These are phyloP conservation scores for Macadamia tetraphylla DNA, from an alignment of 164 flowering plant genomes.

Conservation along the genomic window DNA sequence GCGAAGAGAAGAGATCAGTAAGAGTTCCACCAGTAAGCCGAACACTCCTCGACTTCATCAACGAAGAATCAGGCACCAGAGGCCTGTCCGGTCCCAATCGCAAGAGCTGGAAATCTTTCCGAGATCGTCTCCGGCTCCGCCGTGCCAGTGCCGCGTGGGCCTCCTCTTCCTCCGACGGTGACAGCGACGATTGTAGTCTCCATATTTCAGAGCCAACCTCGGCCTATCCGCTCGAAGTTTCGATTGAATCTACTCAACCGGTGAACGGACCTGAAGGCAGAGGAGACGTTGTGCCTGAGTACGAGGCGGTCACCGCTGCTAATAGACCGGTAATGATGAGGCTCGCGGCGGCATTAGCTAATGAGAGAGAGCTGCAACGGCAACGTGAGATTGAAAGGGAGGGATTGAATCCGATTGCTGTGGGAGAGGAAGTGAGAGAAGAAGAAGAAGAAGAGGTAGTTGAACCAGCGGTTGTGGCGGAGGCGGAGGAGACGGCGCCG, in stretches of 20 bases:
- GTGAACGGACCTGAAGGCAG: not conserved
- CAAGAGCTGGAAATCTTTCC: conserved; percentile 52
- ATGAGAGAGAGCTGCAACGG: not conserved
- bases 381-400: not conserved
- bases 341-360: conserved; percentile 6
- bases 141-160: conserved; percentile 47
- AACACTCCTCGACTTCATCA: conserved; percentile 59
- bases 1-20: not conserved
- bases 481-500: conserved; percentile 14
- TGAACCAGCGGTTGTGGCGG: conserved; percentile 7
- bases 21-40: conserved; percentile 15
- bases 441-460: not conserved
- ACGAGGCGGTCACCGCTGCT: not conserved
- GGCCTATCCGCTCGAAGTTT: not conserved
- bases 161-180: conserved; percentile 21
- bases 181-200: not conserved
- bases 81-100: conserved; percentile 10
- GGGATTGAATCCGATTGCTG: conserved; percentile 4
- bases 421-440: not conserved
- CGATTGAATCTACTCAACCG: not conserved
- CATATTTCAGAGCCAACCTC: not conserved
- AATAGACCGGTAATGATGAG: not conserved
- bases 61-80: conserved; percentile 34
- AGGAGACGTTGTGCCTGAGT: not conserved
- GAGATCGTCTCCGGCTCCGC: conserved; percentile 47